Conservation (phyloP, 1,284 basidiomycete species). For the Taiwanofungus camphoratus region DNA sequence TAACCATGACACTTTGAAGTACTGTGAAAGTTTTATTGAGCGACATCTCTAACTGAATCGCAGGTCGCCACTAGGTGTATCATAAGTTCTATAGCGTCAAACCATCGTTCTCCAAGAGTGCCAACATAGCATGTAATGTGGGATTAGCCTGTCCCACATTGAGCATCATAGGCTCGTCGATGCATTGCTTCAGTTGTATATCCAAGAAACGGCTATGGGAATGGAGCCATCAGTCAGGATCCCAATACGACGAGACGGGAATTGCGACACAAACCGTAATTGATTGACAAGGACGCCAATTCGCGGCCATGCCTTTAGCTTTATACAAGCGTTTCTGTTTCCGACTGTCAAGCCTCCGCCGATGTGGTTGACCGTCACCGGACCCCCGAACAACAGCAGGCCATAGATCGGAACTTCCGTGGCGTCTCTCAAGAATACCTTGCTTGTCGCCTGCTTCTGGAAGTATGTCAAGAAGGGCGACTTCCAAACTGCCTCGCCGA, state of each 20-base stretch:
- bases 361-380: conserved; percentile 74
- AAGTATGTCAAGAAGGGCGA: conserved; percentile 82
- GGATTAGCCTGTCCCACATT: conserved; percentile 47
- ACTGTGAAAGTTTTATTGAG: background rate
- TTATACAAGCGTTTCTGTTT: conserved; percentile 44
- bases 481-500: conserved; percentile 69
- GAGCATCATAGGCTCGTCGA: conserved; percentile 49
- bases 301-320: conserved; percentile 77
- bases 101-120: conserved; percentile 61
- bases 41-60: background rate
- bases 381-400: conserved; percentile 80
- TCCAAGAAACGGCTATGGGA: conserved; percentile 58
- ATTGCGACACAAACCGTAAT: conserved; percentile 55
- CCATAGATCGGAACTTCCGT: conserved; percentile 89
- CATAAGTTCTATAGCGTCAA: conserved; percentile 24
- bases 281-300: conserved; percentile 91
- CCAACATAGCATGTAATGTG: conserved; percentile 66
- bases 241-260: conserved; percentile 4
- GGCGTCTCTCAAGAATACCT: conserved; percentile 83
- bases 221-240: conserved; percentile 1
- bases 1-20: too few species aligned
- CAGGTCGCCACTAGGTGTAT: too few species aligned
- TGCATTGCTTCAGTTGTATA: conserved; percentile 54
- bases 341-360: conserved; percentile 72
- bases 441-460: conserved; percentile 77